Base-by-base conservation (phyloP, 1,139 yeast species). In the Nakaseomyces delphensis region DNA sequence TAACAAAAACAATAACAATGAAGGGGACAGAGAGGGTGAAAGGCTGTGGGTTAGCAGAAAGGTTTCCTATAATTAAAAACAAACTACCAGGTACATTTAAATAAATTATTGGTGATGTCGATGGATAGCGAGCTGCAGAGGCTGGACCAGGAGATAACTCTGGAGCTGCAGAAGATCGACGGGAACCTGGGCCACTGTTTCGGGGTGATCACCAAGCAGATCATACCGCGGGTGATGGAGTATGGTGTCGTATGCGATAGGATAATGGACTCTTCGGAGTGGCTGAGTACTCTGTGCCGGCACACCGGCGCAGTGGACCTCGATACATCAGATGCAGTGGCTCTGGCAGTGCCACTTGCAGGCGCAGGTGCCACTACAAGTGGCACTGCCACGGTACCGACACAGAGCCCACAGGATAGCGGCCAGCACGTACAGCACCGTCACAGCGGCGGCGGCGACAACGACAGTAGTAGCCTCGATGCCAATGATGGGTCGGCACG, bases 71-170 rank as follows among this genome's bases (percentile, higher is more conserved):
- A n/a, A n/a, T n/a, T n/a, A n/a, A n/a, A n/a, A n/a, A n/a, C n/a
- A n/a, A n/a, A n/a, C n/a, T n/a, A n/a, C n/a, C n/a, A n/a, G n/a
- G n/a, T n/a, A n/a, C n/a, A n/a, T n/a, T n/a, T n/a, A n/a, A n/a
- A n/a, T n/a, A n/a, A n/a, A n/a, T n/a, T n/a, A n/a, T n/a, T n/a
- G n/a, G n/a, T n/a, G n/a, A n/a, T n/a, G n/a, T n/a, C n/a, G n/a
- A 33, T 33, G 37, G 39, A 21, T 18, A 41, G 19, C 47, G 47
- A 31, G 41, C 39, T 83, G 43, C 94, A 85, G 54, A 69, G 76
- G 51, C 64, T 86, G 33, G 95, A 87, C 54, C 95, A 84, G 59
- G 83, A 79, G 54, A 83, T 86, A 36, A 85, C 95, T 0, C 65
- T 83, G 42, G 77, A 80, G 1, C 64, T 87, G 41, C 96, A 85